A percentile compares a stretch with the other conserved stretches of the same genome.
Conservation (phyloP, 1,139 yeast genomes). For the Arxiozyma heterogenica region DNA sequence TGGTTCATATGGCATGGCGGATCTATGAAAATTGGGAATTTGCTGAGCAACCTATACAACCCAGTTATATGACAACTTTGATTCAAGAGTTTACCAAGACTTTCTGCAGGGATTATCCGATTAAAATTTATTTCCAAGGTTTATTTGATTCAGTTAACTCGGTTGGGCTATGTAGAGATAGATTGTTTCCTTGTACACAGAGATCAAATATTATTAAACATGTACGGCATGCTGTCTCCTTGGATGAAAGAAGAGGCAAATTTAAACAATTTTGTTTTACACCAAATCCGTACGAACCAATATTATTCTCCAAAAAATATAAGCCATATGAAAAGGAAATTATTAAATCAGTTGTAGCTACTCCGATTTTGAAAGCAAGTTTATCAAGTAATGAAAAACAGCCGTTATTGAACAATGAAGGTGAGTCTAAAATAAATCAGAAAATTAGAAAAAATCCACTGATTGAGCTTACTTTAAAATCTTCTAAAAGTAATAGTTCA, state of each 20-base stretch:
- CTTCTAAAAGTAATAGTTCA: not conserved
- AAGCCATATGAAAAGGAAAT: conserved; percentile 6
- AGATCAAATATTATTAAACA: conserved; percentile 44
- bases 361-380: not conserved
- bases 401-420: not conserved
- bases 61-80: conserved; percentile 35
- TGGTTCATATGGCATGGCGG: conserved; percentile 52
- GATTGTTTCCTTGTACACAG: conserved; percentile 49
- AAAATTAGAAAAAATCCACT: conserved; percentile 5
- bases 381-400: not conserved
- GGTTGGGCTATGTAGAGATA: conserved; percentile 48
- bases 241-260: conserved; percentile 56
- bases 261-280: conserved; percentile 48
- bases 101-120: conserved; percentile 37
- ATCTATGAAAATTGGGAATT: conserved; percentile 54
- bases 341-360: not conserved
- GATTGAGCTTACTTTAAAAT: conserved; percentile 3
- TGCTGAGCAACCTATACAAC: conserved; percentile 46
- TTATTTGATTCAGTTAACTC: conserved; percentile 61
- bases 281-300: conserved; percentile 35
- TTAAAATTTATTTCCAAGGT: conserved; percentile 49
- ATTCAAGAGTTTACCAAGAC: conserved; percentile 45
- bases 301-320: conserved; percentile 26
- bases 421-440: too few species aligned
- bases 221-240: conserved; percentile 54